These are phyloP conservation scores for Candida lessepsii DNA, from an alignment of 805 yeast genomes.

Conservation along the genomic window DNA sequence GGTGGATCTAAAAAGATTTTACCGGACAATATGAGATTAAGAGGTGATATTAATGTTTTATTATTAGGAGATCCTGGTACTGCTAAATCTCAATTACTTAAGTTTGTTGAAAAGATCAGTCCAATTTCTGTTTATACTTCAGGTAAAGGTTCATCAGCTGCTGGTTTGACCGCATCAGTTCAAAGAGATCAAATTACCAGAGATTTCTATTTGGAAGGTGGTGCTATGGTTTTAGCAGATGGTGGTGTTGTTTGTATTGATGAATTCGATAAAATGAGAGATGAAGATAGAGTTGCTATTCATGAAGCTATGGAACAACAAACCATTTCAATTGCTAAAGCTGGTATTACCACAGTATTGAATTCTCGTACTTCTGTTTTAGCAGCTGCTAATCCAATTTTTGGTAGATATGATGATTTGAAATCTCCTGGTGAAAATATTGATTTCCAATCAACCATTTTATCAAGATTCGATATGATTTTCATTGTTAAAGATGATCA, in stretches of 20 bases:
- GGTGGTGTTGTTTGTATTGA: constrained; percentile 99
- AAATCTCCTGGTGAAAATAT: constrained; percentile 97
- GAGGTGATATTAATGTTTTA: constrained; percentile 96
- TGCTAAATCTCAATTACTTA: constrained; percentile 93
- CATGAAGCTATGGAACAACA: constrained; percentile 99
- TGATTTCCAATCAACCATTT: constrained; percentile 94
- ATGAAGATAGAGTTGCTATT: constrained; percentile 97
- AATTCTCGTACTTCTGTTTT: constrained; percentile 95
- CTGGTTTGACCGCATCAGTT: constrained; percentile 97
- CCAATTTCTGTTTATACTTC: constrained; percentile 96
- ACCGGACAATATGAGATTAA: constrained; percentile 93
- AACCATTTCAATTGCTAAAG: constrained; percentile 97
- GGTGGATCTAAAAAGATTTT: constrained; percentile 91
- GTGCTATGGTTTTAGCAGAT: constrained; percentile 99
- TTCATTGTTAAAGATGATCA: constrained; percentile 96
- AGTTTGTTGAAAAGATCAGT: constrained; percentile 91
- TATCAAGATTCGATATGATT: constrained; percentile 98
- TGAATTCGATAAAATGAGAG: constrained; percentile 99
- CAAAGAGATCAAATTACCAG: constrained; percentile 86
- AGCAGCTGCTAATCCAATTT: constrained; percentile 97
- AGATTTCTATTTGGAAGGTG: constrained; percentile 96
- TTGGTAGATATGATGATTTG: constrained; percentile 94
- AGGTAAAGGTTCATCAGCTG: constrained; percentile 99
- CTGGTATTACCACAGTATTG: constrained; percentile 95
- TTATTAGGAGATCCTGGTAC: constrained; percentile 98